These are phyloP conservation scores for Thalia dealbata DNA, from an alignment of 176 grass and related monocot species.

Conservation along the genomic window DNA sequence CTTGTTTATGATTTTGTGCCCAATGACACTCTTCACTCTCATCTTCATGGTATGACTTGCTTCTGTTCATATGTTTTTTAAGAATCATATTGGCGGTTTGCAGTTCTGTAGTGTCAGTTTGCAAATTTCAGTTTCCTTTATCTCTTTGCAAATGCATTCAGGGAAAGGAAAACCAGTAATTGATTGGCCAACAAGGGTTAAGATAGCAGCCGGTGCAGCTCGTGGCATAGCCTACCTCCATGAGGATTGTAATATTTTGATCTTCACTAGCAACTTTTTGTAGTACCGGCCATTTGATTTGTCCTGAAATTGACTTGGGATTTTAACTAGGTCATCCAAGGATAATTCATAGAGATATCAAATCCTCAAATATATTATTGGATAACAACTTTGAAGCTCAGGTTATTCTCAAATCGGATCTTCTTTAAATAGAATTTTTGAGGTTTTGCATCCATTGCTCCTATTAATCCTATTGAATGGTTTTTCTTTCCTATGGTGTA, in stretches of 20 bases:
- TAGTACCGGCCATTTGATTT: neutral
- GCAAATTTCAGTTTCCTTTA: neutral
- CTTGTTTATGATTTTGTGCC: constrained; percentile 35
- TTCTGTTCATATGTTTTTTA: constrained; percentile 2
- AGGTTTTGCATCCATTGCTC: neutral
- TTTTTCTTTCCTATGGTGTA: neutral
- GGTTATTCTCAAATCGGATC: neutral
- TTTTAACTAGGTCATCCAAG: constrained; percentile 27
- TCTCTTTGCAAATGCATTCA: neutral
- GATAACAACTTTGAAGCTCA: constrained; percentile 29
- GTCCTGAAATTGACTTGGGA: neutral
- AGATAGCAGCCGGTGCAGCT: constrained; percentile 27
- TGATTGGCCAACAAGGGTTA: constrained; percentile 30
- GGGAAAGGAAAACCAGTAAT: constrained; percentile 16
- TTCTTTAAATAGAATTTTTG: neutral
- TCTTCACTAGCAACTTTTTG: neutral
- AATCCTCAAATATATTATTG: constrained; percentile 34
- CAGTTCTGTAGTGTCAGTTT: neutral
- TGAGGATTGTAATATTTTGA: constrained; percentile 27
- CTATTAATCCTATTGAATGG: neutral
- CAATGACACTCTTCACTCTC: constrained; percentile 26
- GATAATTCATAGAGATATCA: constrained; percentile 33
- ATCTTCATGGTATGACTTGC: constrained; percentile 28
- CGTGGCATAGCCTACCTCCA: constrained; percentile 31
- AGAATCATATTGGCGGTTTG: neutral